Percentiles rank a stretch among this genome's conserved stretches.
phyloP scores from a whole-genome alignment of 768 basidiomycete genomes.

The Mycena epipterygia region DNA sequence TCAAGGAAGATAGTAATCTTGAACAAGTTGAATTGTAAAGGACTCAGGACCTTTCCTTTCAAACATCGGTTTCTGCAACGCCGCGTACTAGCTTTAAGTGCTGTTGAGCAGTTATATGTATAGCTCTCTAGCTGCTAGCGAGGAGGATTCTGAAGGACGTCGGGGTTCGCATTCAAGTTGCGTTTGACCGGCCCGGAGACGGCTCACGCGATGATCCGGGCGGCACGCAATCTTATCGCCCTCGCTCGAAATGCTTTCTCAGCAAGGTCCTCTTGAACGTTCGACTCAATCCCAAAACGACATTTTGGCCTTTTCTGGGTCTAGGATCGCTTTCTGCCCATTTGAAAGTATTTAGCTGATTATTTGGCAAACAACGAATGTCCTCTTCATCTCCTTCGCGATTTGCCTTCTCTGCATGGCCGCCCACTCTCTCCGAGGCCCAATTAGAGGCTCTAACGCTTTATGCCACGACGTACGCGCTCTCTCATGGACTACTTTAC shows the following conservation, averaged over 20 bases:
- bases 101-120: too few species aligned
- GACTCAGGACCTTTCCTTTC: too few species aligned
- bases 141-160: not conserved
- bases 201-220: not conserved
- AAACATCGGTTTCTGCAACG: too few species aligned
- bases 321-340: not conserved
- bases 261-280: not conserved
- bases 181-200: too few species aligned
- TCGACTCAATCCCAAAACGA: too few species aligned
- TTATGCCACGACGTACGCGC: slow-evolving; percentile 84
- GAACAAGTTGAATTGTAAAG: too few species aligned
- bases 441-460: slow-evolving; percentile 73
- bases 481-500: slow-evolving; percentile 89
- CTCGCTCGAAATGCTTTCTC: not conserved
- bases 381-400: not conserved
- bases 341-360: too few species aligned
- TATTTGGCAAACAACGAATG: not conserved
- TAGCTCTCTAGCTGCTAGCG: too few species aligned
- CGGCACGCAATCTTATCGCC: not conserved
- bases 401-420: slow-evolving; percentile 77
- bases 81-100: too few species aligned
- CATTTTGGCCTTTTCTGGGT: too few species aligned
- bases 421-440: slow-evolving; percentile 71
- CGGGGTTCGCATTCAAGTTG: too few species aligned
- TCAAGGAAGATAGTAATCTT: too few species aligned